Evolutionary conservation across 805 yeast genomes (phyloP).

Genomic region (Candida railenensis): DNA sequence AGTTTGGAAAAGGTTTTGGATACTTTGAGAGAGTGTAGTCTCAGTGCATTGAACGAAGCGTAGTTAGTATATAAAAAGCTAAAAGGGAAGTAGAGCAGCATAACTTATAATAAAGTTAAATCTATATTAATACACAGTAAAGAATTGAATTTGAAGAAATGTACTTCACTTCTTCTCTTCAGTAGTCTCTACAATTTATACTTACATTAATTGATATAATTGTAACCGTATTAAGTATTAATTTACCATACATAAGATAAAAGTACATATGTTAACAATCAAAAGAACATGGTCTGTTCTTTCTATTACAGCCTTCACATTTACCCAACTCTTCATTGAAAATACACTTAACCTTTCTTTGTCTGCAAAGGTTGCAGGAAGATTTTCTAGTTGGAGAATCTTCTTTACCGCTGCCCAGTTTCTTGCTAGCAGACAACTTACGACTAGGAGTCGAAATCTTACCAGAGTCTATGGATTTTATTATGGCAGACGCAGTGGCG

Average conservation of each 20-base stretch:
- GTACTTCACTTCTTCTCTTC: too few species aligned
- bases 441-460: not conserved
- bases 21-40: not conserved
- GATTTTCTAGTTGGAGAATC: constrained; percentile 26
- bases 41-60: not conserved
- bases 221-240: not conserved
- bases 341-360: constrained; percentile 44
- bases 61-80: not conserved
- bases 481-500: not conserved
- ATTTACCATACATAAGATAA: not conserved
- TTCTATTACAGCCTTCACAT: constrained; percentile 43
- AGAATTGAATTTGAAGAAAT: too few species aligned
- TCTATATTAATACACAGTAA: too few species aligned
- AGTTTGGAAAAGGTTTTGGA: constrained; percentile 1
- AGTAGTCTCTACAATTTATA: too few species aligned
- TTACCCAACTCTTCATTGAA: constrained; percentile 25
- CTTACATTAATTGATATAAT: too few species aligned
- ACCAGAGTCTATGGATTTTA: not conserved
- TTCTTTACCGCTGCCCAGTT: not conserved
- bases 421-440: constrained; percentile 6
- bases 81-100: not conserved
- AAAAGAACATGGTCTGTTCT: constrained; percentile 34
- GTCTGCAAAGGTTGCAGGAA: constrained; percentile 40
- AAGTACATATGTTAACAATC: constrained; percentile 11
- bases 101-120: not conserved